phyloP scores from a whole-genome alignment of 1,139 yeast genomes.

The Suhomyces bokatorum region DNA sequence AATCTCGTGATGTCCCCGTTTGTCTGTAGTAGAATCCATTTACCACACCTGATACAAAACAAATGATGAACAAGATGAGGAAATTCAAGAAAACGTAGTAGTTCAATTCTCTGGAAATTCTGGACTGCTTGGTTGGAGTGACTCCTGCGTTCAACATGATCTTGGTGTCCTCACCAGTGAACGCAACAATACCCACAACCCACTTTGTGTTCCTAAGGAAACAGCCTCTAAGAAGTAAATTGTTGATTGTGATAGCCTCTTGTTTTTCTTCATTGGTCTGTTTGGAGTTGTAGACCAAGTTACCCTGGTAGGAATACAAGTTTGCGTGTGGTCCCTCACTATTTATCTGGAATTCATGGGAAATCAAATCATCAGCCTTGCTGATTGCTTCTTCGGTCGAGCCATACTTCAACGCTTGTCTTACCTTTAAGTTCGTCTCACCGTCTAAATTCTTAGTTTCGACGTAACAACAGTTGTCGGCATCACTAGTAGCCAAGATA shows the following conservation, averaged over 20 bases:
- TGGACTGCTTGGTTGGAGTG: constrained; percentile 58
- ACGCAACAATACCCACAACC: constrained; percentile 53
- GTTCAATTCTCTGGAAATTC: constrained; percentile 53
- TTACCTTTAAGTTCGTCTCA: constrained; percentile 59
- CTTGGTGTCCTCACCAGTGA: constrained; percentile 57
- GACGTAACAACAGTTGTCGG: constrained; percentile 54
- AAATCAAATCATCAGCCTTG: constrained; percentile 47
- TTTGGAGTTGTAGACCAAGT: constrained; percentile 34
- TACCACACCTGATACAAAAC: constrained; percentile 53
- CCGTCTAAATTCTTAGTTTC: constrained; percentile 65
- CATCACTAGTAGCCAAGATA: constrained; percentile 53
- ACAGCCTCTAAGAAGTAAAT: constrained; percentile 53
- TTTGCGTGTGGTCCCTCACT: constrained; percentile 60
- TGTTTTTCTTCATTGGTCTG: constrained; percentile 20
- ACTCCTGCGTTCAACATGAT: constrained; percentile 59
- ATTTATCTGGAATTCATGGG: constrained; percentile 43
- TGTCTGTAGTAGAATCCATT: constrained; percentile 51
- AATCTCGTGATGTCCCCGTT: constrained; percentile 37
- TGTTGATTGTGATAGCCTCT: constrained; percentile 51
- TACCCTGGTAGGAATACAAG: constrained; percentile 55
- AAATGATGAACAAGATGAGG: constrained; percentile 44
- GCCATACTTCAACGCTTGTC: constrained; percentile 48
- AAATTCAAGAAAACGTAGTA: constrained; percentile 52
- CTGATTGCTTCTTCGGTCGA: constrained; percentile 32
- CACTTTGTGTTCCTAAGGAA: constrained; percentile 55